Conservation (phyloP, 2,329 filamentous ascomycete species). For the Apiospora rasikravindrae region DNA sequence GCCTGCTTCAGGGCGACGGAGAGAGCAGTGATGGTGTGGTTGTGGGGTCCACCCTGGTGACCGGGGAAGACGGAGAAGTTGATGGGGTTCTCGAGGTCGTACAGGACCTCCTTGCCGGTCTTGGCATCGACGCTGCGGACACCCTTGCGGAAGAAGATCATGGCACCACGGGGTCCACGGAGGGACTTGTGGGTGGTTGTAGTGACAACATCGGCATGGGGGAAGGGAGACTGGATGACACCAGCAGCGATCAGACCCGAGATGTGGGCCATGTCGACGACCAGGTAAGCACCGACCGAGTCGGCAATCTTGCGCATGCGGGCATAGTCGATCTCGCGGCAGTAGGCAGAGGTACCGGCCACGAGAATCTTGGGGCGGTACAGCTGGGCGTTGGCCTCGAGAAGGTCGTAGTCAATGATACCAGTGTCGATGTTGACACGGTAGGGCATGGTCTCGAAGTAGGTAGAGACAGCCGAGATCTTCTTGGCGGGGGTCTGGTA, state of each 20-base stretch:
- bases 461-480: conserved; percentile 97
- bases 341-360: conserved; percentile 97
- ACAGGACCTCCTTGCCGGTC: conserved; percentile 86
- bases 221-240: conserved; percentile 93
- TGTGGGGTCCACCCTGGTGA: conserved; percentile 98
- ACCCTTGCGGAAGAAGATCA: conserved; percentile 99
- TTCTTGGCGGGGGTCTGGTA: conserved; percentile 97
- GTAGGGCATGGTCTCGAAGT: conserved; percentile 99
- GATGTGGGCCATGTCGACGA: conserved; percentile 99
- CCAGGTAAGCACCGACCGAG: conserved; percentile 89
- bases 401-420: conserved; percentile 94
- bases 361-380: conserved; percentile 97
- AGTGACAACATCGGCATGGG: conserved; percentile 92
- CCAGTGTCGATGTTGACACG: conserved; percentile 87
- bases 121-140: conserved; percentile 89
- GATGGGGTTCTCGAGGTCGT: conserved; percentile 94
- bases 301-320: conserved; percentile 97
- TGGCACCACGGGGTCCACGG: conserved; percentile 94
- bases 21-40: conserved; percentile 98
- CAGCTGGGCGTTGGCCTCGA: conserved; percentile 87
- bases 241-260: conserved; percentile 92
- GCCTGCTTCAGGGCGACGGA: conserved; percentile 96
- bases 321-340: conserved; percentile 94
- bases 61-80: conserved; percentile 99
- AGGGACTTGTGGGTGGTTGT: conserved; percentile 99